These are phyloP conservation scores for Naganishia vishniacii DNA, from an alignment of 768 basidiomycete genomes.

Conservation along the genomic window DNA sequence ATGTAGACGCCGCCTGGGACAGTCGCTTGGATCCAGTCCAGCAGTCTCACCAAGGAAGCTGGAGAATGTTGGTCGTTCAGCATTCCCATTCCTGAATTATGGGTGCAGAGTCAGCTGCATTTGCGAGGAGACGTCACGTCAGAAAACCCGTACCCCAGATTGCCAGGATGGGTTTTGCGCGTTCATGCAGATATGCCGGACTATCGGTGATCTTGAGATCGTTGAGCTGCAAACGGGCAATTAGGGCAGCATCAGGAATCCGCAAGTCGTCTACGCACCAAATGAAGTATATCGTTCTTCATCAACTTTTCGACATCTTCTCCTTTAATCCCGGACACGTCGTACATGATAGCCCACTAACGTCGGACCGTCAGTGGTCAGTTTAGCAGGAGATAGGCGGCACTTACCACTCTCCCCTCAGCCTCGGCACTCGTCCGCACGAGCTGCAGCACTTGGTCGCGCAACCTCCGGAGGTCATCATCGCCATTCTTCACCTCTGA, in stretches of 20 bases:
- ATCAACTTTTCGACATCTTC: conserved; percentile 64
- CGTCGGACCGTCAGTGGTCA: neutral
- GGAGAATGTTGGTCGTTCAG: conserved; percentile 61
- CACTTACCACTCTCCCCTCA: conserved; percentile 60
- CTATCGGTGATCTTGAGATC: conserved; percentile 62
- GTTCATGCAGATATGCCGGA: conserved; percentile 67
- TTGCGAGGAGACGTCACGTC: neutral
- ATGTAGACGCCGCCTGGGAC: conserved; percentile 72
- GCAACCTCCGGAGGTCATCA: conserved; percentile 57
- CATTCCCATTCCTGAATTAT: conserved; percentile 61
- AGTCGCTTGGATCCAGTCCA: conserved; percentile 57
- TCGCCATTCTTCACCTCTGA: conserved; percentile 31
- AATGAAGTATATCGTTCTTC: conserved; percentile 60
- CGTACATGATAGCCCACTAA: conserved; percentile 76
- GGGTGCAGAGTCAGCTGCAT: neutral
- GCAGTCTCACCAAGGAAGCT: conserved; percentile 56
- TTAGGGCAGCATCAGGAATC: neutral
- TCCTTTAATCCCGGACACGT: conserved; percentile 69
- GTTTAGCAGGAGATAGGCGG: neutral
- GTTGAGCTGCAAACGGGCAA: conserved; percentile 45
- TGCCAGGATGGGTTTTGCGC: conserved; percentile 64
- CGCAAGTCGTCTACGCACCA: neutral
- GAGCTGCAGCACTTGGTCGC: conserved; percentile 68
- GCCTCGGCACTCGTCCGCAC: conserved; percentile 72
- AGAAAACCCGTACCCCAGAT: conserved; percentile 68